A percentile compares a stretch with the other conserved stretches of the same genome.
Evolutionary conservation across 2,329 filamentous ascomycete genomes (phyloP).

Genomic region (Ustilaginoidea virens): DNA sequence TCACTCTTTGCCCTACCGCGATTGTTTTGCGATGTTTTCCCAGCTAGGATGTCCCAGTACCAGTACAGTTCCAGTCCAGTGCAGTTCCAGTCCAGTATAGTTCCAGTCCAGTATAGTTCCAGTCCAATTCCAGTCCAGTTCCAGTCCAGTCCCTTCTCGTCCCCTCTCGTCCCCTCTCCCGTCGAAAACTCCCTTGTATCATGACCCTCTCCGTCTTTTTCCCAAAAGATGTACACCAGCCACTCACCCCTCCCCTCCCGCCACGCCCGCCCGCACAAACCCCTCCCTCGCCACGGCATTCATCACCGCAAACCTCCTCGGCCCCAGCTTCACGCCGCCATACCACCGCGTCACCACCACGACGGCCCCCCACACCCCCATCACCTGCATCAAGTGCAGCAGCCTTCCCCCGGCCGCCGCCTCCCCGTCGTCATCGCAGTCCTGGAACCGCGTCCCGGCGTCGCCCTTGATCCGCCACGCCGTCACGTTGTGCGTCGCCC

Average conservation of each 20-base stretch:
- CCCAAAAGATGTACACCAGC: slow-evolving; percentile 7
- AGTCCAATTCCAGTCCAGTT: no score
- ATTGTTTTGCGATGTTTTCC: no score
- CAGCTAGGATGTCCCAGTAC: no score
- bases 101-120: no score
- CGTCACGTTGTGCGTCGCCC: slow-evolving; percentile 88
- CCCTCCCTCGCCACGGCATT: slow-evolving; percentile 76
- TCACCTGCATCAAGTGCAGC: slow-evolving; percentile 82
- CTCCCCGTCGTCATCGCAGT: slow-evolving; percentile 94
- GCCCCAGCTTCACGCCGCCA: slow-evolving; percentile 77
- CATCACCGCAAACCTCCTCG: slow-evolving; percentile 79
- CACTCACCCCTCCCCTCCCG: slow-evolving; percentile 28
- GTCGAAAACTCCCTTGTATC: neutral
- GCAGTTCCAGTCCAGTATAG: no score
- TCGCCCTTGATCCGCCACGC: slow-evolving; percentile 68
- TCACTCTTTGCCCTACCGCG: no score
- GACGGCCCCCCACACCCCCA: slow-evolving; percentile 86
- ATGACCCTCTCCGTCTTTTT: no score
- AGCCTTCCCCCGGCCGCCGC: slow-evolving; percentile 76
- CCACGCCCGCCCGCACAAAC: slow-evolving; percentile 61
- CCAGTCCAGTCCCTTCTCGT: neutral
- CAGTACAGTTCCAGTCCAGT: no score
- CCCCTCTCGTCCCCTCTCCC: no score
- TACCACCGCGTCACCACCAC: slow-evolving; percentile 95
- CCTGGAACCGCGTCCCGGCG: slow-evolving; percentile 44